phyloP scores from a whole-genome alignment of 129 eudicot species.

The Apium graveolens region DNA sequence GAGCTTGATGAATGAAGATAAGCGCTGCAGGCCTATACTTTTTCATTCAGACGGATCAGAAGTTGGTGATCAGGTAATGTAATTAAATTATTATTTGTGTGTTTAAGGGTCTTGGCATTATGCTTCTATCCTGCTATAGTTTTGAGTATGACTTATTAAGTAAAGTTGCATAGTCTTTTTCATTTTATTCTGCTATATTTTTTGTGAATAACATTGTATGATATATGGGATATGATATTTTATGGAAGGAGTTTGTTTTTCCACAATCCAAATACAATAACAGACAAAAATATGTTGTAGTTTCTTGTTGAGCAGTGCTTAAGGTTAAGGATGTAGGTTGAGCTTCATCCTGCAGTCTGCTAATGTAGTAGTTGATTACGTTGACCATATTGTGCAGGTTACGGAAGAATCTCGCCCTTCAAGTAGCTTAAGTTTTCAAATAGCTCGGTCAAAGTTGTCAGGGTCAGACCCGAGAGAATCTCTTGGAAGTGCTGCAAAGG shows the following conservation, averaged over 20 bases:
- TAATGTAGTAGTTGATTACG: not conserved
- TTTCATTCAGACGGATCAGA: constrained; percentile 58
- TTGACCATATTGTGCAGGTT: constrained; percentile 14
- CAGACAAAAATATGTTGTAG: not conserved
- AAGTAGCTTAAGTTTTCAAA: constrained; percentile 43
- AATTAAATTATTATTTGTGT: constrained; percentile 2
- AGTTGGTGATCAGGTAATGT: constrained; percentile 56
- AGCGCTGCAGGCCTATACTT: constrained; percentile 86
- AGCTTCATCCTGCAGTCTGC: not conserved
- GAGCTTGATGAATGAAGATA: constrained; percentile 93
- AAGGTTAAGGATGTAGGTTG: not conserved
- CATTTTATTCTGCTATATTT: not conserved
- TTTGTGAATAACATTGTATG: not conserved
- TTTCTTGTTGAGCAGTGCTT: not conserved
- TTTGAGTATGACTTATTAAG: not conserved
- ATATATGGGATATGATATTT: not conserved
- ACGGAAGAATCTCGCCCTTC: constrained; percentile 44
- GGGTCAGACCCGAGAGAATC: constrained; percentile 41
- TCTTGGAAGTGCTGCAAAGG: constrained; percentile 34
- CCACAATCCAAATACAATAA: not conserved
- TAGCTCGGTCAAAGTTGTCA: constrained; percentile 38
- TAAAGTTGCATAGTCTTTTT: not conserved
- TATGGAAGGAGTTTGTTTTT: not conserved
- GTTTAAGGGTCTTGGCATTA: not conserved
- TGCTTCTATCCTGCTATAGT: not conserved